Percentiles rank a stretch among this genome's conserved stretches.
phyloP scores from a whole-genome alignment of 495 filamentous ascomycete genomes.

The Parachaetomium inaequale region DNA sequence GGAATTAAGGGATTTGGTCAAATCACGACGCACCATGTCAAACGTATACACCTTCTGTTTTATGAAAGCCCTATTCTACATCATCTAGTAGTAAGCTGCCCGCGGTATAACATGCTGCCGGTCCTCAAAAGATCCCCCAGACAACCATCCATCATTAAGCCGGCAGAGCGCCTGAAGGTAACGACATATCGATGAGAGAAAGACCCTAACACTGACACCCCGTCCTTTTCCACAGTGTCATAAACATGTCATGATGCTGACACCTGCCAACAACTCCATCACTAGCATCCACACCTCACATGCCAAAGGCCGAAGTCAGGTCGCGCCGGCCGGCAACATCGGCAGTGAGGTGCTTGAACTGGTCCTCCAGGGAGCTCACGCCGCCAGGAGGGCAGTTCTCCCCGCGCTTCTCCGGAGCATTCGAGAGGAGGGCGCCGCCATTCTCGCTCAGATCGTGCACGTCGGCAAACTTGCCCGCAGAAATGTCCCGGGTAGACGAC shows the following conservation, averaged over 20 bases:
- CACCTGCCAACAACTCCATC: neutral
- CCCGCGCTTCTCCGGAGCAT: slow-evolving; percentile 33
- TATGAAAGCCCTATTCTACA: slow-evolving; percentile 29
- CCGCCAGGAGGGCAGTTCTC: slow-evolving; percentile 42
- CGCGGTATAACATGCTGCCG: slow-evolving; percentile 20
- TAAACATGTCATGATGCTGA: slow-evolving; percentile 7
- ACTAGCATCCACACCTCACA: slow-evolving; percentile 8
- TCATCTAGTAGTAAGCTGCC: slow-evolving; percentile 30
- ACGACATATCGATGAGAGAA: slow-evolving; percentile 14
- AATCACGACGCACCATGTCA: neutral
- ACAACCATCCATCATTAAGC: slow-evolving; percentile 12
- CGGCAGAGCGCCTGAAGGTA: slow-evolving; percentile 18
- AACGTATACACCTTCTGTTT: slow-evolving; percentile 9
- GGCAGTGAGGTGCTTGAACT: slow-evolving; percentile 28
- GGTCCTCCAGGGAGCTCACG: slow-evolving; percentile 29
- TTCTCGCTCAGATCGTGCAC: slow-evolving; percentile 23
- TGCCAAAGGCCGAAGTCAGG: slow-evolving; percentile 12
- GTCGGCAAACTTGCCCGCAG: slow-evolving; percentile 29
- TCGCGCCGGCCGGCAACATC: slow-evolving; percentile 18
- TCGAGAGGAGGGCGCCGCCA: slow-evolving; percentile 22
- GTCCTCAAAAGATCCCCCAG: neutral
- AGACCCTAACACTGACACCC: slow-evolving; percentile 12
- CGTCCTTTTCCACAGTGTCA: neutral
- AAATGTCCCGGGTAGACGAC: slow-evolving; percentile 18
- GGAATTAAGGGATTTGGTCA: no score